Percentiles rank a stretch among this genome's conserved stretches.
Conservation (phyloP, 2,329 filamentous ascomycete species). For the Nothomitra cinnamomea region DNA sequence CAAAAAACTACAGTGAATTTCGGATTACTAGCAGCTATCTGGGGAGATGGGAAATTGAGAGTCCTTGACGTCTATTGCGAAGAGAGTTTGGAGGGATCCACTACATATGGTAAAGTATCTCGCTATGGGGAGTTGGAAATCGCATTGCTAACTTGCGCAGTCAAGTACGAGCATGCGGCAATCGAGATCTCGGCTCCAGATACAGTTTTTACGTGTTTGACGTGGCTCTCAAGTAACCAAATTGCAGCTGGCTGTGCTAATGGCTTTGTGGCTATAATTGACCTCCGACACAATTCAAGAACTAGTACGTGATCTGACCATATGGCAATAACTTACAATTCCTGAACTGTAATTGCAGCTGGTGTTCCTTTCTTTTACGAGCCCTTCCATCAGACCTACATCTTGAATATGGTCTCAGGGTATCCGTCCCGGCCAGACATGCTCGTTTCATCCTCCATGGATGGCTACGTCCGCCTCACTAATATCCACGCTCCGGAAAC, state of each 20-base stretch:
- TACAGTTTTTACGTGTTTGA: conserved; percentile 36
- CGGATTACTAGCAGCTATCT: conserved; percentile 38
- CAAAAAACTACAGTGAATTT: conserved; percentile 20
- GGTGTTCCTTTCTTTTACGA: conserved; percentile 26
- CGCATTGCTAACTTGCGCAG: conserved; percentile 15
- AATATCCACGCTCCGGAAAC: conserved; percentile 31
- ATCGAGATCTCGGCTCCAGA: conserved; percentile 33
- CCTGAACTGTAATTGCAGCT: not conserved
- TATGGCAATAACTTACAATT: not conserved
- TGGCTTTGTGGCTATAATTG: conserved; percentile 39
- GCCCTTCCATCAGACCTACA: conserved; percentile 28
- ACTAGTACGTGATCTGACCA: not conserved
- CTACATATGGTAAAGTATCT: conserved; percentile 3
- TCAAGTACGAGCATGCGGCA: conserved; percentile 28
- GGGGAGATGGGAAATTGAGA: conserved; percentile 38
- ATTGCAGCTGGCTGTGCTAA: conserved; percentile 38
- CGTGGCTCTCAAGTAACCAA: conserved; percentile 38
- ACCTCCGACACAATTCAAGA: conserved; percentile 14
- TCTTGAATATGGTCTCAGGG: conserved; percentile 29
- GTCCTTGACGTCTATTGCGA: conserved; percentile 31
- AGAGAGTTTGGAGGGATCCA: not conserved
- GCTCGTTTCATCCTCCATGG: conserved; percentile 34
- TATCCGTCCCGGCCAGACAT: conserved; percentile 37
- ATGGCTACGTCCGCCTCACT: conserved; percentile 36
- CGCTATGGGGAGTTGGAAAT: not conserved